Evolutionary conservation across 164 flowering plant species (phyloP).

Genomic region (Vitis rotundifolia): DNA sequence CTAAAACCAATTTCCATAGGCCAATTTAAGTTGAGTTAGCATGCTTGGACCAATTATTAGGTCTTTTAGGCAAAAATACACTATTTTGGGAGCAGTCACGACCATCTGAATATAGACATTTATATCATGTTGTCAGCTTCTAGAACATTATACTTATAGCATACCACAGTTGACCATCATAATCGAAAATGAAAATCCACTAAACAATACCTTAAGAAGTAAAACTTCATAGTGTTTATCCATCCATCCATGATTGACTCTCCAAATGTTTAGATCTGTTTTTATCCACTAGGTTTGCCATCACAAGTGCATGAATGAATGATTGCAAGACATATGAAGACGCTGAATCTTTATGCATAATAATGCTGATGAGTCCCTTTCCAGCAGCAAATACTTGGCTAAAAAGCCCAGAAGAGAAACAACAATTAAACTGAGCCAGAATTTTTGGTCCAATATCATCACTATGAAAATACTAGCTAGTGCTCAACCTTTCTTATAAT

Average conservation of each 20-base stretch:
- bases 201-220: slow-evolving; percentile 19
- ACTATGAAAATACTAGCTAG: not conserved
- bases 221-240: slow-evolving; percentile 64
- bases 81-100: too few relatives aligned
- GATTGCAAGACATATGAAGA: slow-evolving; percentile 74
- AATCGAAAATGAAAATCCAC: too few relatives aligned
- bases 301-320: slow-evolving; percentile 77
- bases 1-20: too few relatives aligned
- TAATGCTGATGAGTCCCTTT: slow-evolving; percentile 46
- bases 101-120: too few relatives aligned
- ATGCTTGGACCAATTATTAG: too few relatives aligned
- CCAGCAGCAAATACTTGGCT: slow-evolving; percentile 71
- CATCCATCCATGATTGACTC: slow-evolving; percentile 72
- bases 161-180: too few relatives aligned
- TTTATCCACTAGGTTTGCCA: slow-evolving; percentile 42
- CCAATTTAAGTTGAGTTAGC: too few relatives aligned
- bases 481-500: slow-evolving; percentile 61
- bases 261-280: slow-evolving; percentile 39
- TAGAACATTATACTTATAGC: too few relatives aligned
- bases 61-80: too few relatives aligned
- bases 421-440: slow-evolving; percentile 8
- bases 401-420: slow-evolving; percentile 12
- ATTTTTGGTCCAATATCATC: not conserved
- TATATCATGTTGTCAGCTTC: too few relatives aligned
- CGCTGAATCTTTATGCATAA: slow-evolving; percentile 70